Base-by-base conservation (phyloP, 2,329 filamentous ascomycete genomes). In the Chaetomium strumarium region DNA sequence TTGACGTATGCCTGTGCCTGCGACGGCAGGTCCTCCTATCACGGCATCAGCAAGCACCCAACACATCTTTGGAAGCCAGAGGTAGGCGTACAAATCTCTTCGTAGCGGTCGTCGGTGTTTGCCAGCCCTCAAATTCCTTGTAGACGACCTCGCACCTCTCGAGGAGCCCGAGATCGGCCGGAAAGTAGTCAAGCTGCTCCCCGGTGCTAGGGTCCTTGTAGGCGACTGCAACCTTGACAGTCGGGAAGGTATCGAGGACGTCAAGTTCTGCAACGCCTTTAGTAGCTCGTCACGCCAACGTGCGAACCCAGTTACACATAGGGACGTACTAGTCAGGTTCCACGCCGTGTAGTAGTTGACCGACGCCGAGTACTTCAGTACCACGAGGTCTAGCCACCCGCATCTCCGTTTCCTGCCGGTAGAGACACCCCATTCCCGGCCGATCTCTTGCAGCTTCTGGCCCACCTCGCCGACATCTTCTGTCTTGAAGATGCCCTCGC, bases 201-300 rank as follows among this genome's bases (percentile, higher is more conserved):
- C 70, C 70, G 0, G 70, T 72, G 30, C 67, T 63, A 38, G 70
- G 65, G 49, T 74, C 67, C 61, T 75, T 76, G 72, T 95, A 95
- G 2, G 80, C 83, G 13, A 86, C 80, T 16, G 86, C 86, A 46
- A 88, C 75, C 68, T 90, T 87, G 70, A 95, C 79, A 63, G 82
- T 84, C 10, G 80, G 75, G 66, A 95, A 90, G 31, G 80, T 80
- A 66, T 90, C 86, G 14, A 90, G 75, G 36, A 90, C 77, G 61
- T 88, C 84, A 19, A 88, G 76, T 68, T 82, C 56, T 58, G 40
- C 17, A 19, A 1, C 3, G 6, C 34, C 34, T 31, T 49, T 19
- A 52, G 45, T 11, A 30, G 24, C 7, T 24, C 7, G 24, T 24
- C 24, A 24, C 24, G 24, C 12, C 31, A 76, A 55, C 36, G 42